These are phyloP conservation scores for Ceratocystis huliohia DNA, from an alignment of 2,329 filamentous ascomycete species.

Conservation along the genomic window DNA sequence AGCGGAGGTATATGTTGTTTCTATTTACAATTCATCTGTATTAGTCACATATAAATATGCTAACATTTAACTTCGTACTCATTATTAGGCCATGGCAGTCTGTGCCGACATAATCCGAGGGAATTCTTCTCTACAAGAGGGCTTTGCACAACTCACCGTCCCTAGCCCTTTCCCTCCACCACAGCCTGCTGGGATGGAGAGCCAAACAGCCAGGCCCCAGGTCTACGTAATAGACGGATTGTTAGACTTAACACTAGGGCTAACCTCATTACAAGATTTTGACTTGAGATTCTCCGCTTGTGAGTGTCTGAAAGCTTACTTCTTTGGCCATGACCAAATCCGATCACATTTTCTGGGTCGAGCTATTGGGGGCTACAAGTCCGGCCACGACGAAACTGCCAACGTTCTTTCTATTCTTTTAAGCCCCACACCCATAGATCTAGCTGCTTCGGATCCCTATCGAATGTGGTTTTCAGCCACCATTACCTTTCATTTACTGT, in stretches of 20 bases:
- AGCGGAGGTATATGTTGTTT: slow-evolving; percentile 51
- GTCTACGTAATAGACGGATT: slow-evolving; percentile 91
- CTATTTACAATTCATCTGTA: neutral
- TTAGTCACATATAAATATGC: neutral
- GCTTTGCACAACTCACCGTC: slow-evolving; percentile 78
- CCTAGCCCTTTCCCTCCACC: slow-evolving; percentile 28
- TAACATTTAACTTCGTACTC: slow-evolving; percentile 4
- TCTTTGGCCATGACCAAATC: slow-evolving; percentile 68
- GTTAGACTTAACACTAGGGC: slow-evolving; percentile 64
- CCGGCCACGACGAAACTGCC: slow-evolving; percentile 65
- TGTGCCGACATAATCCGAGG: slow-evolving; percentile 81
- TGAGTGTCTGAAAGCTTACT: slow-evolving; percentile 87
- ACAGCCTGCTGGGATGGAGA: slow-evolving; percentile 28
- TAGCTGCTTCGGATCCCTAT: slow-evolving; percentile 64
- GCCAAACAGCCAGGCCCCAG: slow-evolving; percentile 31
- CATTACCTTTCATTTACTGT: slow-evolving; percentile 73
- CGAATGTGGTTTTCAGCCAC: slow-evolving; percentile 81
- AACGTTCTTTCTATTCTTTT: slow-evolving; percentile 81
- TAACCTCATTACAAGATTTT: slow-evolving; percentile 54
- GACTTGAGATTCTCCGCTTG: slow-evolving; percentile 75
- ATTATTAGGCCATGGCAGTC: slow-evolving; percentile 56
- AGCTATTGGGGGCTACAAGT: slow-evolving; percentile 75
- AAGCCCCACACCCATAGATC: slow-evolving; percentile 43
- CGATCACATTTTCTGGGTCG: slow-evolving; percentile 73
- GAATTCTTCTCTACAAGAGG: slow-evolving; percentile 69